Base-by-base conservation (phyloP, 805 yeast genomes). In the Zygosaccharomyces lentus region DNA sequence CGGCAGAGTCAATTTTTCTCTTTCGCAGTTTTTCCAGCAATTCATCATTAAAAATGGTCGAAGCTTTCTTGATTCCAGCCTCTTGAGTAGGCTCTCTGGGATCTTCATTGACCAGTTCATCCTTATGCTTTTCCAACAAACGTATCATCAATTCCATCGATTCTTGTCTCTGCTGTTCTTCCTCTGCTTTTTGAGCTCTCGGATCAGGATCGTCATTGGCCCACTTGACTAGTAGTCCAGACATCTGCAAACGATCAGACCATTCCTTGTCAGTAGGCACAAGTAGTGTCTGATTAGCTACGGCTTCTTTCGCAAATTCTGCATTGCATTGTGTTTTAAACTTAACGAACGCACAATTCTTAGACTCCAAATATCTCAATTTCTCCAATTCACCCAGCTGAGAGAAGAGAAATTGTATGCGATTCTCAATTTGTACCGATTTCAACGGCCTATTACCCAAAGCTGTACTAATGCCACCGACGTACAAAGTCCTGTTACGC, bases 221-320 rank as follows among this genome's bases (percentile, higher is more conserved):
- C 98, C 98, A 90, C 52, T 87, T 74, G 1, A 90, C 77, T 49
- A 62, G 29, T 13, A 64, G 38, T 2, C 68, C 68, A 6, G 62
- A 50, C 6, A 62, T 65, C 31, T 60, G 64, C 21, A 73, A 76
- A 36, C 90, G 65, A 0, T 82, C 75, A 51, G 85, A 96, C 47
- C 77, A 75, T 35, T 76, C 80, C 30, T 55, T 57, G 37, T 62
- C 67, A 21, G 53, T 56, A 2, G 59, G 57, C 6, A 54, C 41
- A 43, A 81, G 75, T 6, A 90, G 62, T 7, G 85, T 75, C 62
- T 91, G 98, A 36, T 82, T 82, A 32, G 83, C 78, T 96, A 91
- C 87, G 1, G 96, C 96, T 64, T 91, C 98, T 57, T 87, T 87
- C 0, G 96, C 96, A 71, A 91, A 93, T 63, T 91, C 97, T 0